Percentiles rank a stretch among this genome's conserved stretches.
These are phyloP conservation scores for Akanthomyces uredinophilus DNA, from an alignment of 2,329 filamentous ascomycete species.

Conservation along the genomic window DNA sequence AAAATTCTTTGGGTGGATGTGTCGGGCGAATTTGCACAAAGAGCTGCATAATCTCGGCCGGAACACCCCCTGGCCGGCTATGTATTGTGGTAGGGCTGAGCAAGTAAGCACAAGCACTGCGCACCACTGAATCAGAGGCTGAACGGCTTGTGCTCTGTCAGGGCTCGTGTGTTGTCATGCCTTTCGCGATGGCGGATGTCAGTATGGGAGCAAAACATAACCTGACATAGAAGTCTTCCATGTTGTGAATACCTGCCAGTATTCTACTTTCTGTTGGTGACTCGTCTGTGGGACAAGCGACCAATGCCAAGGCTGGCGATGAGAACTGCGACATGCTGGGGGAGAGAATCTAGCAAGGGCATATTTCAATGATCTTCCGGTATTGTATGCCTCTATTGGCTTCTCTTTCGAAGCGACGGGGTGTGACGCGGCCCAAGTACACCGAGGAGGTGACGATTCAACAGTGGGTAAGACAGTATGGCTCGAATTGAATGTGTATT, in stretches of 20 bases:
- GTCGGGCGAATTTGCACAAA: not conserved
- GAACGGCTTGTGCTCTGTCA: not conserved
- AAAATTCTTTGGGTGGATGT: not conserved
- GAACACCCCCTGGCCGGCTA: not conserved
- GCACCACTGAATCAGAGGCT: not conserved
- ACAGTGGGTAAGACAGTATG: too few species aligned
- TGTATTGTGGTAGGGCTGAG: conserved; percentile 1
- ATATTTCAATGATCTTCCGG: too few species aligned
- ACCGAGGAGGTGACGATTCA: not conserved
- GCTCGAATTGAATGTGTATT: too few species aligned
- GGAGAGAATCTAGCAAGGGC: not conserved
- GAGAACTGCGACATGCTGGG: not conserved
- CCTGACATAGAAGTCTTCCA: not conserved
- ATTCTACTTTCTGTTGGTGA: not conserved
- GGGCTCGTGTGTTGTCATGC: not conserved
- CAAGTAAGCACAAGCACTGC: not conserved
- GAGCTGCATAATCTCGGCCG: not conserved
- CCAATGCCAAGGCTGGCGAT: not conserved
- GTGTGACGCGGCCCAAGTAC: not conserved
- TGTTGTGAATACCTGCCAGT: not conserved
- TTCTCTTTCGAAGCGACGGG: not conserved
- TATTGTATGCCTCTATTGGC: not conserved
- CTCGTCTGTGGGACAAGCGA: not conserved
- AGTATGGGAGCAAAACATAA: not conserved
- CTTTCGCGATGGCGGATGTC: too few species aligned